Conservation (phyloP, 352 stramenopile genomes). For the Phytophthora palmivora region DNA sequence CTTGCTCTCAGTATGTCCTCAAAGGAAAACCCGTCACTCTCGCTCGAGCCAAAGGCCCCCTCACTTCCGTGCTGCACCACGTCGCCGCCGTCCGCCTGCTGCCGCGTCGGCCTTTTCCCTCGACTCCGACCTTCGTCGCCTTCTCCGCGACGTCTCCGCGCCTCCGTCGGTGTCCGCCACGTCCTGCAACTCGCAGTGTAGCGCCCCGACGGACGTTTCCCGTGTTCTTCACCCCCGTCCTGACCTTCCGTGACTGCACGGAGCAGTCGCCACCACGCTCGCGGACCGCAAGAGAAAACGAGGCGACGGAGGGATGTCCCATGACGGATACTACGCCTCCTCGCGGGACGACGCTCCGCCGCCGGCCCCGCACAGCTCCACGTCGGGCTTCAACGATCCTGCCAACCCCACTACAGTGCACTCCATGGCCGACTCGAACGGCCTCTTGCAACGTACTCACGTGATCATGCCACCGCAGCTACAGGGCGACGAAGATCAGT, state of each 20-base stretch:
- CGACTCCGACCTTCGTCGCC: no score
- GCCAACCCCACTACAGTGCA: constrained; percentile 23
- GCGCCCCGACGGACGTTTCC: constrained; percentile 14
- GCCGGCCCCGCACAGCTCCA: constrained; percentile 37
- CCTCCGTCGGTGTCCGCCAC: no score
- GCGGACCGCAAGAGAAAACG: constrained; percentile 68
- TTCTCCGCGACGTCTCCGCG: no score
- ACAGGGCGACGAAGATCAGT: constrained; percentile 39
- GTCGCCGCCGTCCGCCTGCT: neutral
- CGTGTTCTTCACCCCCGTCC: constrained; percentile 7
- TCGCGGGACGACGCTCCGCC: constrained; percentile 43
- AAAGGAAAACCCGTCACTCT: constrained; percentile 4
- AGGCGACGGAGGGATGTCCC: constrained; percentile 64
- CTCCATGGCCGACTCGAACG: constrained; percentile 29
- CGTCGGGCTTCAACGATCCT: constrained; percentile 32
- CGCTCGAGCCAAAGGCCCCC: constrained; percentile 14
- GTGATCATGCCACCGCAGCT: constrained; percentile 26
- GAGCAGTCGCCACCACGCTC: constrained; percentile 40
- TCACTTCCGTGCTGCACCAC: constrained; percentile 12
- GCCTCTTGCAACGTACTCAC: constrained; percentile 25
- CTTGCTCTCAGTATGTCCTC: constrained; percentile 8
- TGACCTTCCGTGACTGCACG: constrained; percentile 29
- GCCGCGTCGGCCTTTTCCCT: no score
- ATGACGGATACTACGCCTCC: constrained; percentile 66
- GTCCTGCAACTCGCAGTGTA: neutral